These are phyloP conservation scores for Trametes versicolor DNA, from an alignment of 1,284 basidiomycete genomes.

Conservation along the genomic window DNA sequence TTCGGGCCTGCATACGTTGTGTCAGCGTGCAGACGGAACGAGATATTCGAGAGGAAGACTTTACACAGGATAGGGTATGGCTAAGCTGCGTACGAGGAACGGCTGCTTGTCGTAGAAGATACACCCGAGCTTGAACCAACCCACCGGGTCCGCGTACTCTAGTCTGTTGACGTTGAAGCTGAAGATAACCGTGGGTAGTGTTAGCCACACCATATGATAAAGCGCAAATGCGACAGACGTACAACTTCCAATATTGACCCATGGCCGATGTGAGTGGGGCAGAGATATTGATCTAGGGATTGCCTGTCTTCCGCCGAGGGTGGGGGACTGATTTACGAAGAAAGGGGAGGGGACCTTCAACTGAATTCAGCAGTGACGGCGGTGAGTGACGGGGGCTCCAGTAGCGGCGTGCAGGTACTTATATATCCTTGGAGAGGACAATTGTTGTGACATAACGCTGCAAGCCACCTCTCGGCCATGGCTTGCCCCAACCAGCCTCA, in stretches of 20 bases:
- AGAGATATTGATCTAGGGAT: no score
- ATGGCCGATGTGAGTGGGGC: neutral
- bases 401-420: no score
- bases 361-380: no score
- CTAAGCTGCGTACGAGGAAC: neutral
- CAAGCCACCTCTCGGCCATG: no score
- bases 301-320: no score
- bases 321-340: no score
- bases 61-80: slow-evolving; percentile 1
- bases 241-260: slow-evolving; percentile 9
- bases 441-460: no score
- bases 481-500: no score
- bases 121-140: neutral
- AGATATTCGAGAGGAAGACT: neutral
- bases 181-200: neutral
- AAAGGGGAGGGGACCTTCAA: no score
- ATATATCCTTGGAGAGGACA: no score
- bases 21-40: neutral
- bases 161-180: neutral
- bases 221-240: neutral
- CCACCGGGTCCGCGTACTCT: neutral
- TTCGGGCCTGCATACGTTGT: slow-evolving; percentile 9
- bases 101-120: neutral
- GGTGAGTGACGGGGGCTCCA: no score
- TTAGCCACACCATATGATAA: no score